These are phyloP conservation scores for Calocybe indica DNA, from an alignment of 768 basidiomycete species.

Conservation along the genomic window DNA sequence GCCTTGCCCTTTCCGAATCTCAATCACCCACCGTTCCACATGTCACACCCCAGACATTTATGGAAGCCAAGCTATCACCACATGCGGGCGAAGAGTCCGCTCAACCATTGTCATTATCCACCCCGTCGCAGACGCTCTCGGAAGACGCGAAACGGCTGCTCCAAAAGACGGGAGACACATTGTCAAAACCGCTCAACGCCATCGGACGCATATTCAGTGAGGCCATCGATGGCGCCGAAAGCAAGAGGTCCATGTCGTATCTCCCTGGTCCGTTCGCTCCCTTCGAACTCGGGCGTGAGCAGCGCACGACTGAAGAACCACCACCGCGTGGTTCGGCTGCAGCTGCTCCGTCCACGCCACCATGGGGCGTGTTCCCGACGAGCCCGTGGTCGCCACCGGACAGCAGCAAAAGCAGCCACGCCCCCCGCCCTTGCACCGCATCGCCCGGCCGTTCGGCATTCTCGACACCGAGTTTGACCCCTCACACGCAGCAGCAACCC, in stretches of 20 bases:
- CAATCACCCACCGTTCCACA: slow-evolving; percentile 27
- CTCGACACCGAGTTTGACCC: neutral
- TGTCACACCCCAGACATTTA: slow-evolving; percentile 15
- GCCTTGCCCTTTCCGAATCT: slow-evolving; percentile 39
- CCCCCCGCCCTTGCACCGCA: neutral
- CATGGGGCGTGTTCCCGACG: too few species aligned
- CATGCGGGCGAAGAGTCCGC: slow-evolving; percentile 90
- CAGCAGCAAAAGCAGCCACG: slow-evolving; percentile 7
- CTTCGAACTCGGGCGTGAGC: slow-evolving; percentile 55
- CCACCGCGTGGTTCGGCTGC: too few species aligned
- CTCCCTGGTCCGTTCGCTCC: slow-evolving; percentile 68
- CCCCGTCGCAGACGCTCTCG: slow-evolving; percentile 44
- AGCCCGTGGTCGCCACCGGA: neutral
- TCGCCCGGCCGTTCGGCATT: neutral
- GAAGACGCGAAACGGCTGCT: slow-evolving; percentile 80
- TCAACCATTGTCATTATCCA: slow-evolving; percentile 61
- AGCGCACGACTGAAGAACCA: slow-evolving; percentile 29
- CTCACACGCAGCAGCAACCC: neutral
- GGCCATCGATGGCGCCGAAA: slow-evolving; percentile 68
- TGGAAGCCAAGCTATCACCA: slow-evolving; percentile 24
- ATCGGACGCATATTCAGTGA: slow-evolving; percentile 85
- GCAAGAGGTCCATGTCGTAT: slow-evolving; percentile 43
- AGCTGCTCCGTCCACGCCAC: too few species aligned
- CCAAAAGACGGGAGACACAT: slow-evolving; percentile 86
- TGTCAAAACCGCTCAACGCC: slow-evolving; percentile 87